These are phyloP conservation scores for Betula pendula DNA, from an alignment of 306 rosid species.

Conservation along the genomic window DNA sequence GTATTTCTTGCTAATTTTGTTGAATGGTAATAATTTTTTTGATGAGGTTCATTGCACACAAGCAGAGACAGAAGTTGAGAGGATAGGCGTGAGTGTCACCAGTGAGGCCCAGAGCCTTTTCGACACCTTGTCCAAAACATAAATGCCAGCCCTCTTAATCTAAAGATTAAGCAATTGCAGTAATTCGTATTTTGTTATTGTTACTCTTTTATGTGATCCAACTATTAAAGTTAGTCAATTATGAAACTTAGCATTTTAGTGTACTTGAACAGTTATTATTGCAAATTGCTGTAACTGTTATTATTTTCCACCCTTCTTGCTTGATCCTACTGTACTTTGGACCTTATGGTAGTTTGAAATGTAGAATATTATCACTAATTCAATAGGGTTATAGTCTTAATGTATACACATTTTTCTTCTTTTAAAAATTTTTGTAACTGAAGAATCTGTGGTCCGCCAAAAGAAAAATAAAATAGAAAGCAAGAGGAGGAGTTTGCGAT, in stretches of 20 bases:
- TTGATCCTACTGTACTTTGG: background rate
- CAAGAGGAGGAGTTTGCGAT: no score
- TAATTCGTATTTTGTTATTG: background rate
- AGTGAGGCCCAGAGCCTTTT: conserved; percentile 84
- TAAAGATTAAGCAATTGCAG: background rate
- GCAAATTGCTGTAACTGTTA: background rate
- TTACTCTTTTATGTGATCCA: background rate
- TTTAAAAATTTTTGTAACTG: no score
- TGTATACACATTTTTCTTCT: background rate
- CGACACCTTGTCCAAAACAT: conserved; percentile 92
- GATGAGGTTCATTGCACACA: conserved; percentile 49
- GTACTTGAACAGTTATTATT: no score
- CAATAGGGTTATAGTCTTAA: background rate
- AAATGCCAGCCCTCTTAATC: no score
- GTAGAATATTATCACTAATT: no score
- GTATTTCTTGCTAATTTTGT: no score
- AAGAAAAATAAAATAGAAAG: background rate
- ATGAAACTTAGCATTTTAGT: background rate
- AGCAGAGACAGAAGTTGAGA: conserved; percentile 84
- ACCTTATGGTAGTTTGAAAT: no score
- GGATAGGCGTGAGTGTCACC: conserved; percentile 96
- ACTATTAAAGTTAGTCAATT: background rate
- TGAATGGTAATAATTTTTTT: no score
- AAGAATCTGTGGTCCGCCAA: no score
- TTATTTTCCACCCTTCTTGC: background rate